Evolutionary conservation across 2,329 filamentous ascomycete genomes (phyloP).

Genomic region (Colletotrichum australisinense): DNA sequence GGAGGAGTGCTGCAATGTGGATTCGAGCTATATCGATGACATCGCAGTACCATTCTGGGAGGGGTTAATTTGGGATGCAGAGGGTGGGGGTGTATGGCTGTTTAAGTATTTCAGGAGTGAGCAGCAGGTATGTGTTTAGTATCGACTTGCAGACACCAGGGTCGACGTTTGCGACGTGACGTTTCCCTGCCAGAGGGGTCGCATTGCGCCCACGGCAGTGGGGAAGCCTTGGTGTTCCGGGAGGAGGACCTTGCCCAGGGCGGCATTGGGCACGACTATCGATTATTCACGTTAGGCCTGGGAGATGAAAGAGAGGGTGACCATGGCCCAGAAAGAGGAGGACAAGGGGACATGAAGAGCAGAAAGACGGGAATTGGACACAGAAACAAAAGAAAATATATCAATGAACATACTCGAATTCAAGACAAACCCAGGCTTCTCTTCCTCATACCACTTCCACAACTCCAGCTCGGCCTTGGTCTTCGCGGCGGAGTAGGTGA

Average conservation of each 20-base stretch:
- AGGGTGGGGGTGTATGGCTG: not conserved
- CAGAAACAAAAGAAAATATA: no score
- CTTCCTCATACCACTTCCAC: constrained; percentile 50
- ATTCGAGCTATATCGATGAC: constrained; percentile 21
- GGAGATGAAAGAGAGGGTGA: not conserved
- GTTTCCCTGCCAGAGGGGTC: constrained; percentile 38
- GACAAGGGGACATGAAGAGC: not conserved
- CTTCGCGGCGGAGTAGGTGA: constrained; percentile 52
- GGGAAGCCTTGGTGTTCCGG: constrained; percentile 37
- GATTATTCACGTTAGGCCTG: not conserved
- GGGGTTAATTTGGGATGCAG: not conserved
- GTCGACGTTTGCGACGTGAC: no score
- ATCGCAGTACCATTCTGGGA: constrained; percentile 18
- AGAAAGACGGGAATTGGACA: not conserved
- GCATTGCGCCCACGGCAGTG: constrained; percentile 38
- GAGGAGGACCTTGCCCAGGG: constrained; percentile 40
- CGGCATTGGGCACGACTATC: constrained; percentile 43
- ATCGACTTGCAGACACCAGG: no score
- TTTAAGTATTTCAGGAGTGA: no score
- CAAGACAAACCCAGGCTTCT: constrained; percentile 45
- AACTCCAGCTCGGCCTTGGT: constrained; percentile 47
- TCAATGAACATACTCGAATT: constrained; percentile 37
- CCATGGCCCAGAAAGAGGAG: not conserved
- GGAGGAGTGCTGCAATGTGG: constrained; percentile 20
- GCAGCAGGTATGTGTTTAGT: no score